These are phyloP conservation scores for Fraxinus cuspidata DNA, from an alignment of 257 asterid genomes.

Conservation along the genomic window DNA sequence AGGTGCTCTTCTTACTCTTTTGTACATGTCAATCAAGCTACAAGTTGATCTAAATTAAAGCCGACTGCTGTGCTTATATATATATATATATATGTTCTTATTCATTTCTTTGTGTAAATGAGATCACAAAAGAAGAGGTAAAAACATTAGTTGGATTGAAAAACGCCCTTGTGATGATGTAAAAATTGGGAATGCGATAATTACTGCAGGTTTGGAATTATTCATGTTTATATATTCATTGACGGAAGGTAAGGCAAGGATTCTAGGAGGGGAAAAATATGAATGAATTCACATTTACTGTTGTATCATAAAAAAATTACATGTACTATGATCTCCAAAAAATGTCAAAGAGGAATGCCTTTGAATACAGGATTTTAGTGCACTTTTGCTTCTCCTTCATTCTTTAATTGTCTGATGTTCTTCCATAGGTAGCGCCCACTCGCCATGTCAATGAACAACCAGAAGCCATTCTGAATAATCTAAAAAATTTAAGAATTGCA, in stretches of 20 bases:
- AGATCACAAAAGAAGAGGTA: slow-evolving; percentile 1
- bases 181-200: neutral
- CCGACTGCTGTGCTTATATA: slow-evolving; percentile 11
- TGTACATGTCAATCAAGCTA: slow-evolving; percentile 82
- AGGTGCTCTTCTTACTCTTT: slow-evolving; percentile 81
- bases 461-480: slow-evolving; percentile 45
- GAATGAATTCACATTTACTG: neutral
- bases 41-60: slow-evolving; percentile 63
- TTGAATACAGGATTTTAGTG: neutral
- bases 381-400: neutral
- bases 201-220: neutral
- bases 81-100: neutral
- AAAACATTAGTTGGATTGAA: neutral
- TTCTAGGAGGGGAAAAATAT: slow-evolving; percentile 2
- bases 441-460: slow-evolving; percentile 55
- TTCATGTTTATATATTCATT: neutral
- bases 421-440: slow-evolving; percentile 53
- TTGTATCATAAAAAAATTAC: neutral
- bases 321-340: neutral
- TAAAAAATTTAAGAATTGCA: neutral
- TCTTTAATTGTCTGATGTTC: slow-evolving; percentile 34
- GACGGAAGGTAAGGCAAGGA: neutral
- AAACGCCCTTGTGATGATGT: neutral
- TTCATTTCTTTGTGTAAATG: slow-evolving; percentile 29
- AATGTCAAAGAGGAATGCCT: neutral